These are phyloP conservation scores for Fagus sylvatica DNA, from an alignment of 306 rosid species.

Conservation along the genomic window DNA sequence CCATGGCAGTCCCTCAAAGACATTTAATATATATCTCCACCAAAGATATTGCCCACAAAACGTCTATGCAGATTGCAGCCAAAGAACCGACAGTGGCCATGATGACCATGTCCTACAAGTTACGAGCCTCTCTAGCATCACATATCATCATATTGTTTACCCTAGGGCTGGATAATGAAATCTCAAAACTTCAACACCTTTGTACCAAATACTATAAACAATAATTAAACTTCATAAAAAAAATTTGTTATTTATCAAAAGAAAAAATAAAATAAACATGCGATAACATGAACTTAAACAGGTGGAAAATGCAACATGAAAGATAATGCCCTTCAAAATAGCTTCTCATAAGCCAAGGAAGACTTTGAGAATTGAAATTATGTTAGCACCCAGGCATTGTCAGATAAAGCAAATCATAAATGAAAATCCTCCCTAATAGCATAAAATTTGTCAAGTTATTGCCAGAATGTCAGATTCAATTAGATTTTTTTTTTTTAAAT, in stretches of 20 bases:
- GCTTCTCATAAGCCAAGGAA: neutral
- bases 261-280: neutral
- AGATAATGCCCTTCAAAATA: neutral
- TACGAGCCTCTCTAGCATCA: neutral
- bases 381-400: neutral
- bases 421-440: neutral
- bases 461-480: neutral
- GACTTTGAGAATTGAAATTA: neutral
- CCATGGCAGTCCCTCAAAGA: neutral
- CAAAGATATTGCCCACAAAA: neutral
- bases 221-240: too few species aligned
- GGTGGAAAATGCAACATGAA: neutral
- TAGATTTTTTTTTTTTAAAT: too few species aligned
- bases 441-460: neutral
- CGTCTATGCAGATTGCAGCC: neutral
- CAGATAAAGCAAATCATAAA: neutral
- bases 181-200: too few species aligned
- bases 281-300: neutral
- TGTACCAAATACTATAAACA: too few species aligned
- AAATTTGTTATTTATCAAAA: too few species aligned
- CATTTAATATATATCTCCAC: neutral
- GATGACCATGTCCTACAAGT: neutral
- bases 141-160: neutral
- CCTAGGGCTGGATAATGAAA: too few species aligned
- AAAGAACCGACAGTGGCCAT: neutral